Evolutionary conservation across 768 basidiomycete genomes (phyloP).

Genomic region (Agrocybe chaxingu): DNA sequence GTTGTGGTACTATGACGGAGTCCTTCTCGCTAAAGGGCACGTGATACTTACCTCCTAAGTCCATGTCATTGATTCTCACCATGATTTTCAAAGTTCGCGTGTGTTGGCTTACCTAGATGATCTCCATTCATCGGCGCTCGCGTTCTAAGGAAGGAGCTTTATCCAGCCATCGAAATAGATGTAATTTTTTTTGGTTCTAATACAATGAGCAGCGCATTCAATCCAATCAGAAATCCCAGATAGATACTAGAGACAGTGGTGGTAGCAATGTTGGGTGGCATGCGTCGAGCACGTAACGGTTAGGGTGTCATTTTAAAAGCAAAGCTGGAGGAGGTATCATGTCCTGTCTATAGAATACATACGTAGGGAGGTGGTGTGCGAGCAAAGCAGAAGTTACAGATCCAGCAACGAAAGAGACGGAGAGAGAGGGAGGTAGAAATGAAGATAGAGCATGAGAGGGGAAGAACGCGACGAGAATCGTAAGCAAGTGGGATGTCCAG

Average conservation of each 20-base stretch:
- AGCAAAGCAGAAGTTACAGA: conserved; percentile 18
- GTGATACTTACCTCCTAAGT: too few relatives aligned
- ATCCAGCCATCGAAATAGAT: too few relatives aligned
- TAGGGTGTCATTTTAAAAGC: conserved; percentile 1
- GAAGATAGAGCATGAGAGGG: conserved; percentile 6
- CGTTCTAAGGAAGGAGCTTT: too few relatives aligned
- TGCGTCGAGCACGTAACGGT: conserved; percentile 13
- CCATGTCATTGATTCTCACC: too few relatives aligned
- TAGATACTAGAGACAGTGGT: neutral
- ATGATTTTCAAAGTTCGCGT: too few relatives aligned
- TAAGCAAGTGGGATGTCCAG: conserved; percentile 1
- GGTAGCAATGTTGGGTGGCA: conserved; percentile 8
- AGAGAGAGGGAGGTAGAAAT: conserved; percentile 8
- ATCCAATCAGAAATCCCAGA: too few relatives aligned
- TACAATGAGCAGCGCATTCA: too few relatives aligned
- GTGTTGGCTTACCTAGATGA: too few relatives aligned
- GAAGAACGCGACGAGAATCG: conserved; percentile 1
- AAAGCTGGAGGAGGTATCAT: conserved; percentile 7
- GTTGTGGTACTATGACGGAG: too few relatives aligned
- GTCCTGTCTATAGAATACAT: conserved; percentile 24
- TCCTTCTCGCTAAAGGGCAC: too few relatives aligned
- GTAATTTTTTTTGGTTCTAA: too few relatives aligned
- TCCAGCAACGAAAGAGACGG: conserved; percentile 18
- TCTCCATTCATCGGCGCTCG: too few relatives aligned
- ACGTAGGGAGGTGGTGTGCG: conserved; percentile 11